Percentiles rank a stretch among this genome's conserved stretches.
These are phyloP conservation scores for Clitoria ternatea DNA, from an alignment of 306 rosid species.

Conservation along the genomic window DNA sequence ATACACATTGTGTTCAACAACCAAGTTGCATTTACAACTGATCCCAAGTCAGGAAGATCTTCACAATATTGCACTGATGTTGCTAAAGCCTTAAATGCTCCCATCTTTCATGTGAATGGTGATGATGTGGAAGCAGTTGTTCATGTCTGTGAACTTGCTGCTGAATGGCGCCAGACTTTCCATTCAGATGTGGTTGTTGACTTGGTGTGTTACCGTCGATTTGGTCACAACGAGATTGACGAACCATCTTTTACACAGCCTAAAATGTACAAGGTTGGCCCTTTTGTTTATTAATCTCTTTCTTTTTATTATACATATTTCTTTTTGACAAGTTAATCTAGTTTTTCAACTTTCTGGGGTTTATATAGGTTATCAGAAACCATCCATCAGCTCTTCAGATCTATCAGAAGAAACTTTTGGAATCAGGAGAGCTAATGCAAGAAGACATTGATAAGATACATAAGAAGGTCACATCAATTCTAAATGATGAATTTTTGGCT, in stretches of 20 bases:
- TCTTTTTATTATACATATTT: background rate
- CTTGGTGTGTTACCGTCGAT: conserved; percentile 83
- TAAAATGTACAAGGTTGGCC: conserved; percentile 82
- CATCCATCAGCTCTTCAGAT: conserved; percentile 83
- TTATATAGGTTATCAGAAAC: conserved; percentile 62
- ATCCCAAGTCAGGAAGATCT: conserved; percentile 79
- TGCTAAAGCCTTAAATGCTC: conserved; percentile 86
- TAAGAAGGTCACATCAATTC: conserved; percentile 57
- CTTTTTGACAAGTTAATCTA: conserved; percentile 13
- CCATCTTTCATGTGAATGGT: conserved; percentile 82
- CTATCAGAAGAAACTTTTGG: conserved; percentile 75
- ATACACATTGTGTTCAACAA: conserved; percentile 87
- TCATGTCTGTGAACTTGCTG: conserved; percentile 77
- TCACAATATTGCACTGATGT: conserved; percentile 90
- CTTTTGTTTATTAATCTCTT: background rate
- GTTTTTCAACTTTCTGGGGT: conserved; percentile 19
- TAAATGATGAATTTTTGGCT: conserved; percentile 73
- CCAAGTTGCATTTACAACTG: conserved; percentile 95
- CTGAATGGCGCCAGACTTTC: conserved; percentile 90
- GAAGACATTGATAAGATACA: conserved; percentile 64
- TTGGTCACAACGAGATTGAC: conserved; percentile 94
- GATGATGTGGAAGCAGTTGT: conserved; percentile 89
- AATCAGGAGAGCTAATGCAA: conserved; percentile 55
- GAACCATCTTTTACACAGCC: conserved; percentile 97
- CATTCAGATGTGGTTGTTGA: conserved; percentile 91